Base-by-base conservation (phyloP, 768 basidiomycete species). In the Collybiopsis luxurians region DNA sequence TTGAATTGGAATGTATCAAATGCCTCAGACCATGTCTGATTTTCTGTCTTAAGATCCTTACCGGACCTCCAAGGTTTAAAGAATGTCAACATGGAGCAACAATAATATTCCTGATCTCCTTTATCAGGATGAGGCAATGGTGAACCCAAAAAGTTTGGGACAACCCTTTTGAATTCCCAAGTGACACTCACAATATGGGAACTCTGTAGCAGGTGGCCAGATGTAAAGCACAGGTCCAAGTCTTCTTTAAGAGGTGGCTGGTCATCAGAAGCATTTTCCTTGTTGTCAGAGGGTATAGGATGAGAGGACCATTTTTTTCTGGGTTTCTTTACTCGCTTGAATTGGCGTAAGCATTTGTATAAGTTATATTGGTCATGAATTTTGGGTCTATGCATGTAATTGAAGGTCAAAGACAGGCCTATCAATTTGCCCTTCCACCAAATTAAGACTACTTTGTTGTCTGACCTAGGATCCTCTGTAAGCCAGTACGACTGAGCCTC, bases 261-360 rank as follows among this genome's bases (percentile, higher is more conserved):
- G n/a, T n/a, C n/a, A n/a, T n/a, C n/a, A n/a, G n/a, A n/a, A n/a
- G n/a, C n/a, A n/a, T n/a, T n/a, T n/a, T n/a, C n/a, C n/a, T n/a
- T n/a, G n/a, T n/a, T n/a, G n/a, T n/a, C n/a, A n/a, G n/a, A n/a
- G n/a, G n/a, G n/a, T n/a, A n/a, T n/a, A n/a, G n/a, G n/a, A n/a
- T n/a, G 31, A 34, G 31, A 34, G 31, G 6, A 13, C 13, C 5
- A 6, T 34, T 5, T 34, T 34, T 34, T 34, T 34, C 13, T 34
- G 5, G 31, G 31, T 34, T 34, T 34, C 6, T 5, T 13, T 34
- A 6, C 6, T 34, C 31, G 19, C 30, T 54, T 48, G 15, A 55
- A 59, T 27, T 56, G 53, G 30, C 57, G 30, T 26, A 60, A 30
- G 59, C 61, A 64, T 45, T 64, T 59, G 60, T 64, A 64, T 19